phyloP scores from a whole-genome alignment of 495 filamentous ascomycete genomes.

The Aspergillus campestris region DNA sequence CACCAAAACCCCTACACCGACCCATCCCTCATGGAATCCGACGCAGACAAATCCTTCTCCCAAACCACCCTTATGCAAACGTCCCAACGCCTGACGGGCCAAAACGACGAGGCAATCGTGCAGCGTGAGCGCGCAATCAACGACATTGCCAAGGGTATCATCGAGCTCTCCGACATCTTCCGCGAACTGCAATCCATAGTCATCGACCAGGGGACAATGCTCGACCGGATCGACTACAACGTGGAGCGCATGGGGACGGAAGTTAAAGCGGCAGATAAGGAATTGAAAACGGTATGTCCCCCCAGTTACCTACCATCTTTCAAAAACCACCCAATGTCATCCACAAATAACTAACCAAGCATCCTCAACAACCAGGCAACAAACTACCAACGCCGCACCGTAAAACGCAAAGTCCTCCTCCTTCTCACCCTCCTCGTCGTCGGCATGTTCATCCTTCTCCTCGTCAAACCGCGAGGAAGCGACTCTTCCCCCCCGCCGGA shows the following conservation, averaged over 20 bases:
- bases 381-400: constrained; percentile 80
- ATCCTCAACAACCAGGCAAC: constrained; percentile 43
- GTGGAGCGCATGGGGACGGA: constrained; percentile 85
- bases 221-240: constrained; percentile 97
- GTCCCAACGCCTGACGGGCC: constrained; percentile 55
- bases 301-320: background rate
- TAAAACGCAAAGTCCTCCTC: constrained; percentile 85
- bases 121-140: constrained; percentile 97
- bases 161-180: constrained; percentile 93
- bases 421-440: constrained; percentile 75
- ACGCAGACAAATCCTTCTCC: constrained; percentile 85
- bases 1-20: constrained; percentile 57
- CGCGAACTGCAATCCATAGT: constrained; percentile 93
- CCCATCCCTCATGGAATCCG: constrained; percentile 79
- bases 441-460: constrained; percentile 77
- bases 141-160: constrained; percentile 94
- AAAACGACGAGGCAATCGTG: constrained; percentile 76
- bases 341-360: background rate
- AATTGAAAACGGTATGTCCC: constrained; percentile 65
- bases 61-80: constrained; percentile 78
- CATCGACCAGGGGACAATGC: constrained; percentile 96
- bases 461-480: constrained; percentile 68
- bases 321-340: background rate
- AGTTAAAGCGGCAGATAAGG: constrained; percentile 86
- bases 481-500: constrained; percentile 4